Conservation (phyloP, 176 grass and related monocot species). For the Oryza punctata region DNA sequence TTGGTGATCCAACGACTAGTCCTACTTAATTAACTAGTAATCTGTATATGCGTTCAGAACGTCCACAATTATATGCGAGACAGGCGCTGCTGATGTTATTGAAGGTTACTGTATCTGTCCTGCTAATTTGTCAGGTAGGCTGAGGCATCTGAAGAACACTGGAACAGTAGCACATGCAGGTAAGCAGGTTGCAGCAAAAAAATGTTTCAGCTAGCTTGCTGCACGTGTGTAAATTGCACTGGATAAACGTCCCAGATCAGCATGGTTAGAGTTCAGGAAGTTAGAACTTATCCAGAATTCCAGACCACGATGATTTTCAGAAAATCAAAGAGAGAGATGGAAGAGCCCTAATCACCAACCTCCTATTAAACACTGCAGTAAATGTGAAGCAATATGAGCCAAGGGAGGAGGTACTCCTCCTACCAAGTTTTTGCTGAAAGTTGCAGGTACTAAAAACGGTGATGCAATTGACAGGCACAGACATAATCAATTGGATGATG, state of each 20-base stretch:
- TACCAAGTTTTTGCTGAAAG: background rate
- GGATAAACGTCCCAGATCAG: conserved; percentile 36
- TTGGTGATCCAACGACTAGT: background rate
- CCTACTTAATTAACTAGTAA: background rate
- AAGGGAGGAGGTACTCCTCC: background rate
- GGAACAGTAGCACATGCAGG: background rate
- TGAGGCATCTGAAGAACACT: background rate
- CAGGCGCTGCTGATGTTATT: background rate
- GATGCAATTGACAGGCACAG: conserved; percentile 1
- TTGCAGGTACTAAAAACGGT: background rate
- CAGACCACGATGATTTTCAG: background rate
- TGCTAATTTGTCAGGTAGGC: background rate
- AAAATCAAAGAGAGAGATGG: background rate
- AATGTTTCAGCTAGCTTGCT: background rate
- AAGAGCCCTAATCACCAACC: background rate
- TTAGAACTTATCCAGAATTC: conserved; percentile 22
- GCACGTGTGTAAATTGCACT: background rate
- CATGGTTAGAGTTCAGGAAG: background rate
- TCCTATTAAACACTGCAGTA: background rate
- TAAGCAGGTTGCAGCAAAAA: background rate
- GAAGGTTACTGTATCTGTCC: background rate
- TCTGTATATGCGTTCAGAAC: background rate
- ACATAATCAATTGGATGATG: background rate
- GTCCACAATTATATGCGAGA: conserved; percentile 13
- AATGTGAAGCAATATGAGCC: background rate